These are phyloP conservation scores for Backusella liffmaniae DNA, from an alignment of 192 early-diverging fungal genomes.

Conservation along the genomic window DNA sequence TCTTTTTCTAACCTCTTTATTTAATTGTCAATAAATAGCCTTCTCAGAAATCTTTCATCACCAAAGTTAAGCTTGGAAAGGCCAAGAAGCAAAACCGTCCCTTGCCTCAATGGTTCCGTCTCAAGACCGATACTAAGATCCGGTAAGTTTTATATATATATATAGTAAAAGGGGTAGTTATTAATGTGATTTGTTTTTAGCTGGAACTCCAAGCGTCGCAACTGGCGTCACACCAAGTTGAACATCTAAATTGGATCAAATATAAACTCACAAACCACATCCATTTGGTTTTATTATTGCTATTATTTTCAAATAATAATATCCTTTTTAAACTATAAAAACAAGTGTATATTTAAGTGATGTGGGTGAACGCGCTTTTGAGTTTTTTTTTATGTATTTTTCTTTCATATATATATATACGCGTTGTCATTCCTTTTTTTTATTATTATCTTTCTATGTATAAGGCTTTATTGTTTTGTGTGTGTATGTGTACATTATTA, in stretches of 20 bases:
- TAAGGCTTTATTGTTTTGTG: not conserved
- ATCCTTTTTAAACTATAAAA: not conserved
- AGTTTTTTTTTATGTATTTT: not conserved
- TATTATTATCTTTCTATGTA: not conserved
- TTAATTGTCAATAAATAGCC: slow-evolving; percentile 57
- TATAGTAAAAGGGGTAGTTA: not conserved
- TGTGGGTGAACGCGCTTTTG: not conserved
- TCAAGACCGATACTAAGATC: slow-evolving; percentile 94
- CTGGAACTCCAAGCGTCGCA: slow-evolving; percentile 97
- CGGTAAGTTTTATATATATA: slow-evolving; percentile 40
- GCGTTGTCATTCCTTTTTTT: not conserved
- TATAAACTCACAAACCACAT: not conserved
- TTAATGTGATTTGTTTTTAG: slow-evolving; percentile 34
- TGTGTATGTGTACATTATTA: not conserved
- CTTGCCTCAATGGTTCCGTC: slow-evolving; percentile 96
- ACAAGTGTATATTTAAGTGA: not conserved
- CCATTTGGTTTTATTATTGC: not conserved
- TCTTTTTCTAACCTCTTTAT: not conserved
- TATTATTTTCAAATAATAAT: slow-evolving; percentile 1
- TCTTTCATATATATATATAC: not conserved
- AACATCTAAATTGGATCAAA: slow-evolving; percentile 67
- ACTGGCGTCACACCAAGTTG: slow-evolving; percentile 99
- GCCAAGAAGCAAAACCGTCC: slow-evolving; percentile 99
- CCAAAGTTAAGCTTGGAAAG: slow-evolving; percentile 99
- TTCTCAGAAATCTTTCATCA: slow-evolving; percentile 96